Evolutionary conservation across 805 yeast species (phyloP), one percentile per base, ranked within the genome.

Genomic region (Starmera pachycereana): DNA sequence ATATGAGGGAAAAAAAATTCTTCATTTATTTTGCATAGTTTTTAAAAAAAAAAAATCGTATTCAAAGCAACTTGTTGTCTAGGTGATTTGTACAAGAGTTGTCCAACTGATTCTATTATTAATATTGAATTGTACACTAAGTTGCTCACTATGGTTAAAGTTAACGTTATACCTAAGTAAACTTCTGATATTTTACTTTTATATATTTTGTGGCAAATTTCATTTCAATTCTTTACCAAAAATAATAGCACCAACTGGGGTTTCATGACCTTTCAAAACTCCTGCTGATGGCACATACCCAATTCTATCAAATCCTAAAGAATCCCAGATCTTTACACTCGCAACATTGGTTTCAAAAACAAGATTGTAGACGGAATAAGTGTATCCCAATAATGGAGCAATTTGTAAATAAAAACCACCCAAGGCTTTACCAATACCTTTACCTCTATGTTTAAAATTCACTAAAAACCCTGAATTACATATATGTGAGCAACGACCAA

Each of bases 381-480:
- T 74, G 60, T 81, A 89, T 0, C 96, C 96, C 29, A 89, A 61
- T 37, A 68, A 52, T 0, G 94, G 89, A 0, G 92, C 96, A 75
- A 81, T 77, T 38, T 61, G 55, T 35, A 87, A 54, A 54, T 84
- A 89, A 34, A 71, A 62, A 41, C 63, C 62, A 6, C 94, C 97
- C 53, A 89, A 53, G n/a, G 70, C 70, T 30, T 62, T 68, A 2
- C 96, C 96, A 12, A 85, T 59, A 9, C 82, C 80, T 36, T 68
- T 57, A 0, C 94, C 92, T 45, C 97, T 69, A 22, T 63, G 62
- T 0, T 46, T 46, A 8, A 68, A 65, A 43, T 72, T 72, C 7
- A 89, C 95, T 10, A 87, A 56, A 53, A 89, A 89, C 0, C 94
- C 96, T 0, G 79, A 96, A 56, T 89, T 89, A 52, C 96, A 86